These are phyloP conservation scores for Dictyostelium purpureum DNA, from an alignment of 78 protist species.

Conservation along the genomic window DNA sequence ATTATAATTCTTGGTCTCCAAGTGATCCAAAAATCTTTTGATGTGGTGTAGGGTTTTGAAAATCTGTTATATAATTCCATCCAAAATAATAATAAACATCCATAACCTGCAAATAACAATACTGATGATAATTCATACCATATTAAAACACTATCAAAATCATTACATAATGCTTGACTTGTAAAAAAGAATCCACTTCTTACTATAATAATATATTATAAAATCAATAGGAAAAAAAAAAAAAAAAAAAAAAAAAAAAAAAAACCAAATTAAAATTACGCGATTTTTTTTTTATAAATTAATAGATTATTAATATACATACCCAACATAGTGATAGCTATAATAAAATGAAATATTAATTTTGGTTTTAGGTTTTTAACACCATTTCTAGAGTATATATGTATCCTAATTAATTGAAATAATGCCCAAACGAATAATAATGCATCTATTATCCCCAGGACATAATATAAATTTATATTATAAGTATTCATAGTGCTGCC, in stretches of 20 bases:
- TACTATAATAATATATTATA: neutral
- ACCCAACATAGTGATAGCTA: slow-evolving; percentile 67
- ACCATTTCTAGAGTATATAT: slow-evolving; percentile 9
- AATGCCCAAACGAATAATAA: slow-evolving; percentile 22
- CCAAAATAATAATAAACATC: slow-evolving; percentile 69
- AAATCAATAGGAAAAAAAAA: neutral
- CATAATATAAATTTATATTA: slow-evolving; percentile 31
- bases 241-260: neutral
- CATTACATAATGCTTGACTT: neutral
- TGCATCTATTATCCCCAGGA: slow-evolving; percentile 57
- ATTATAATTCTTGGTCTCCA: slow-evolving; percentile 20
- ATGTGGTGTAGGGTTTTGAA: slow-evolving; percentile 25
- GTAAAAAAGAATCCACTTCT: slow-evolving; percentile 65
- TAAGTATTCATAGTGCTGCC: neutral
- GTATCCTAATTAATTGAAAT: slow-evolving; percentile 38
- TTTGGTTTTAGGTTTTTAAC: slow-evolving; percentile 53
- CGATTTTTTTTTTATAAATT: neutral
- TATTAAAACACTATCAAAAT: neutral
- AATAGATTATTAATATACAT: neutral
- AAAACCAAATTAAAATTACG: too few relatives aligned
- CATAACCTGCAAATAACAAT: slow-evolving; percentile 55
- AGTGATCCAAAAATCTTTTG: slow-evolving; percentile 44
- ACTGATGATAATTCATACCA: slow-evolving; percentile 56
- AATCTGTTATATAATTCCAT: slow-evolving; percentile 58
- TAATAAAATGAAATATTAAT: slow-evolving; percentile 57